Conservation (phyloP, 768 basidiomycete species). For the Phylloporus sp. region DNA sequence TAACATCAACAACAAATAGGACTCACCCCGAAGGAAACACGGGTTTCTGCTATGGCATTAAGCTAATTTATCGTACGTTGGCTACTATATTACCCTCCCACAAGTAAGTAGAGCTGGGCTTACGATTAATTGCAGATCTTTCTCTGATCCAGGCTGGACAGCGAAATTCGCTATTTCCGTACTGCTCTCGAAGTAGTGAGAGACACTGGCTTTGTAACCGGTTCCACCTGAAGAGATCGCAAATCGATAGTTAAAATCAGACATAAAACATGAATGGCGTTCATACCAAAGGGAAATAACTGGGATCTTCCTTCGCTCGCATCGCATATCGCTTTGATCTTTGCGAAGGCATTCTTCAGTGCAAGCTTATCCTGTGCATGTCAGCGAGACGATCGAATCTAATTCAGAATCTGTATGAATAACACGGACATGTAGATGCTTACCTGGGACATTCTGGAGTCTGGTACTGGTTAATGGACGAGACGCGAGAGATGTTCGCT, state of each 20-base stretch:
- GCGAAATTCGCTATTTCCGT: constrained; percentile 6
- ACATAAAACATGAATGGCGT: background rate
- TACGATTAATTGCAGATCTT: constrained; percentile 7
- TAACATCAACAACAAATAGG: background rate
- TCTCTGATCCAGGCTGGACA: constrained; percentile 12
- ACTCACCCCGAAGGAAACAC: constrained; percentile 12
- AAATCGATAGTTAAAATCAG: background rate
- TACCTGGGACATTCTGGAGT: background rate
- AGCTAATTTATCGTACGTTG: constrained; percentile 3
- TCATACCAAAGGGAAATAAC: constrained; percentile 8
- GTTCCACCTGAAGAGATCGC: constrained; percentile 5
- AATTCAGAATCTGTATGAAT: background rate
- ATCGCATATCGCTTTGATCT: constrained; percentile 1
- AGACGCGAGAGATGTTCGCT: no score
- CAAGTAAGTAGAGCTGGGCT: background rate
- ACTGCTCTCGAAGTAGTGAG: constrained; percentile 14
- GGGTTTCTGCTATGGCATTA: constrained; percentile 2
- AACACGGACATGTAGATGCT: background rate
- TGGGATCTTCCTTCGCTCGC: constrained; percentile 3
- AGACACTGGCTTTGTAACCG: constrained; percentile 11
- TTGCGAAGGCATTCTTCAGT: background rate
- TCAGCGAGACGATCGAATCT: background rate
- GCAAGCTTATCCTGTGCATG: background rate
- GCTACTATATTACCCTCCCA: background rate
- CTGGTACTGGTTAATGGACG: background rate